phyloP scores from a whole-genome alignment of 75 land plant species.

The Picea glauca region DNA sequence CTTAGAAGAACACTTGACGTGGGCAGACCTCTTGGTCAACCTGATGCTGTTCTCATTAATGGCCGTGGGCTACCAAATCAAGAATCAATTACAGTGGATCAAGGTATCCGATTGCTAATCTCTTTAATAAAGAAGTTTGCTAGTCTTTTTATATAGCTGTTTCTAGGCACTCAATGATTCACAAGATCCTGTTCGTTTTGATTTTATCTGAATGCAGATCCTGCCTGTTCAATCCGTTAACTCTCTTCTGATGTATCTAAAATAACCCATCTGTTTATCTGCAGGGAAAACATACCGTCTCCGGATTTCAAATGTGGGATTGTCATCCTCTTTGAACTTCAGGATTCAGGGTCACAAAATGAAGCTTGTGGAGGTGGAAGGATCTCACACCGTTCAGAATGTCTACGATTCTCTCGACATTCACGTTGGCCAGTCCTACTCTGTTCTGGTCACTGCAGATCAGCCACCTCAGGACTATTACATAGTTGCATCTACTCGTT shows the following conservation, averaged over 20 bases:
- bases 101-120: too few relatives aligned
- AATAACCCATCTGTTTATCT: too few relatives aligned
- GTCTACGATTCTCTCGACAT: conserved; percentile 71
- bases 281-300: conserved; percentile 77
- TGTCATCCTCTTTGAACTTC: conserved; percentile 69
- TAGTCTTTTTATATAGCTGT: too few relatives aligned
- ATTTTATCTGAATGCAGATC: too few relatives aligned
- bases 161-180: too few relatives aligned
- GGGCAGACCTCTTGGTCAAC: conserved; percentile 18
- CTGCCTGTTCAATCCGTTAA: too few relatives aligned
- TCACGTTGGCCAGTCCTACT: conserved; percentile 82
- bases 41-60: conserved; percentile 45
- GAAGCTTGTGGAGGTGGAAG: conserved; percentile 84
- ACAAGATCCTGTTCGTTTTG: too few relatives aligned
- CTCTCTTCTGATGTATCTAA: too few relatives aligned
- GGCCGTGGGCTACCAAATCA: conserved; percentile 10
- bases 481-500: conserved; percentile 77
- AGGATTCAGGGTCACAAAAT: conserved; percentile 82
- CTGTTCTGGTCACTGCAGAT: conserved; percentile 80
- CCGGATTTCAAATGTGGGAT: conserved; percentile 84
- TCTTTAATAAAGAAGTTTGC: too few relatives aligned
- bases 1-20: conserved; percentile 14
- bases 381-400: conserved; percentile 77
- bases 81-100: too few relatives aligned
- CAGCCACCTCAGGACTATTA: conserved; percentile 72